These are phyloP conservation scores for Chaetomidium leptoderma DNA, from an alignment of 495 filamentous ascomycete genomes.

Conservation along the genomic window DNA sequence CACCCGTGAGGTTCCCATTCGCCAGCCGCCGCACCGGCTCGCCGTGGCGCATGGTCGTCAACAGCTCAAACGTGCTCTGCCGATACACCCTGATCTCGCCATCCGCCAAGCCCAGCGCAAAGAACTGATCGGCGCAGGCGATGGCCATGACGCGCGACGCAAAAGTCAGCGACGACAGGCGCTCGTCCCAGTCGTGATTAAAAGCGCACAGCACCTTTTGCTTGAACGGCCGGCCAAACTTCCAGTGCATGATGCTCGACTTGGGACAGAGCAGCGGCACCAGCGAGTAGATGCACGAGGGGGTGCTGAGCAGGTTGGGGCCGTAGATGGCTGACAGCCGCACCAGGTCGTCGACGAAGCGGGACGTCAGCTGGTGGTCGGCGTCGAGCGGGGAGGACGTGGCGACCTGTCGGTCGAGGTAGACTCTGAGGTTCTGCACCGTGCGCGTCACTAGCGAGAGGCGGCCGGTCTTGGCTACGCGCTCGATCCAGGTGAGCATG, in stretches of 20 bases:
- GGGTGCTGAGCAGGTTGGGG: constrained; percentile 17
- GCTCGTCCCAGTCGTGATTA: constrained; percentile 26
- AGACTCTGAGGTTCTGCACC: constrained; percentile 20
- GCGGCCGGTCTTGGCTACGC: constrained; percentile 16
- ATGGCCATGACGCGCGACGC: constrained; percentile 16
- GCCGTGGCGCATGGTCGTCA: constrained; percentile 19
- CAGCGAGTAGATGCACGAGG: constrained; percentile 19
- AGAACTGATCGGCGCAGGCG: constrained; percentile 17
- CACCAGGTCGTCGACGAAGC: constrained; percentile 20
- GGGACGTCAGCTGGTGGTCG: constrained; percentile 6
- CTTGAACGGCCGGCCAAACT: constrained; percentile 16
- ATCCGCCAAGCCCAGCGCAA: constrained; percentile 20
- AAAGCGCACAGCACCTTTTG: constrained; percentile 20
- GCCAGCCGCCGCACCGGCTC: constrained; percentile 20
- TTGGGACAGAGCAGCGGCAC: constrained; percentile 23
- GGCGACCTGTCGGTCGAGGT: constrained; percentile 12
- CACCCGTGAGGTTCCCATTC: constrained; percentile 8
- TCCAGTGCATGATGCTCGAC: constrained; percentile 18
- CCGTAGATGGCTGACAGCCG: constrained; percentile 22
- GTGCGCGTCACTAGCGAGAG: constrained; percentile 18
- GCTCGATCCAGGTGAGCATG: constrained; percentile 23
- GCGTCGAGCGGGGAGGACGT: constrained; percentile 17
- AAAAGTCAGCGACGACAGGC: constrained; percentile 17
- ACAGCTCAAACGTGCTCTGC: constrained; percentile 19
- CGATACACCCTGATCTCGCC: constrained; percentile 21